phyloP scores from a whole-genome alignment of 768 basidiomycete species.

The Kwoniella sp. region DNA sequence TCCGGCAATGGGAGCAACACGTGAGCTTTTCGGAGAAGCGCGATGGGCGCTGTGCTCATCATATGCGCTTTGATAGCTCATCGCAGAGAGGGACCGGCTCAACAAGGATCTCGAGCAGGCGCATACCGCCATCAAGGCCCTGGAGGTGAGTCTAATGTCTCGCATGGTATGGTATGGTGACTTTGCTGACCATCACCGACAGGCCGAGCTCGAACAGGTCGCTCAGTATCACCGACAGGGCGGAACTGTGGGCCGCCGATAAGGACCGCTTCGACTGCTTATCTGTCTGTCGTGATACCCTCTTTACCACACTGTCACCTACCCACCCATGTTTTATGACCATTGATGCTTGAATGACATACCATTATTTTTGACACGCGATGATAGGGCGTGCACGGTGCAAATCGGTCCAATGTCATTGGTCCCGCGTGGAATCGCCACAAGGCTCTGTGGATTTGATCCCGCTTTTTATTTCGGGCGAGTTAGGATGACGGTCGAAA shows the following conservation, averaged over 20 bases:
- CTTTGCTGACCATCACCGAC: too few relatives aligned
- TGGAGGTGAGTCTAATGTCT: constrained; percentile 42
- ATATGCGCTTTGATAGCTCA: constrained; percentile 60
- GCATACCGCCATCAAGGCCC: constrained; percentile 49
- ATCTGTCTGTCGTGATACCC: background rate
- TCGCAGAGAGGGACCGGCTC: constrained; percentile 94
- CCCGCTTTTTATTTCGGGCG: too few relatives aligned
- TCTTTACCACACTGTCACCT: background rate
- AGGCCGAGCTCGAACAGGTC: constrained; percentile 47
- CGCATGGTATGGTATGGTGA: constrained; percentile 5
- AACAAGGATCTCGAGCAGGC: constrained; percentile 97
- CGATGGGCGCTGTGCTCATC: background rate
- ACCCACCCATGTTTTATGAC: constrained; percentile 1
- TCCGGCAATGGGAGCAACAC: constrained; percentile 99
- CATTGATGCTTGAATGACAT: background rate
- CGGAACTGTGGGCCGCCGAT: constrained; percentile 40
- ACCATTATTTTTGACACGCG: too few relatives aligned
- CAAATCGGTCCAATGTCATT: too few relatives aligned
- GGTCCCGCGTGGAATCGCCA: too few relatives aligned
- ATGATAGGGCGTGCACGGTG: too few relatives aligned
- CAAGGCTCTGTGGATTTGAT: too few relatives aligned
- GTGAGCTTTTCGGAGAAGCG: constrained; percentile 54
- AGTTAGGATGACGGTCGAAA: too few relatives aligned
- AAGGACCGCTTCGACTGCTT: background rate
- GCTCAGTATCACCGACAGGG: constrained; percentile 47